Base-by-base conservation (phyloP, 495 filamentous ascomycete genomes). In the Lindgomyces ingoldianus region DNA sequence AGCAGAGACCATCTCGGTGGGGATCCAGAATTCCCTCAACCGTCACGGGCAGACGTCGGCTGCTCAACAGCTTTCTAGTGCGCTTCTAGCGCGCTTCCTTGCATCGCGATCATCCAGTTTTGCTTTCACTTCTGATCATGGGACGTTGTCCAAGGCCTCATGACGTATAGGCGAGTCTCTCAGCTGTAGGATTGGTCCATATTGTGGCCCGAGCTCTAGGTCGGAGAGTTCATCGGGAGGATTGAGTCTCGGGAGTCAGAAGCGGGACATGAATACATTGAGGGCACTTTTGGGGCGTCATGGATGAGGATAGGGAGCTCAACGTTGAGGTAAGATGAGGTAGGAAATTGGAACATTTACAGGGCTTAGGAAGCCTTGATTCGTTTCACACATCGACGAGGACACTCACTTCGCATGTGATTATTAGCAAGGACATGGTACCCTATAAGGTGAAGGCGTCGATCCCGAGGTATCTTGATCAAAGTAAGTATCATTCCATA, bases 51-150 rank as follows among this genome's bases (percentile, higher is more conserved):
- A 18, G 3, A 10, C 49, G 3, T 25, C 49, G 18, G 3, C 9
- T 24, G 3, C 39, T 39, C 25, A 45, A 47, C 39, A 47, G 12
- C 16, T 26, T 60, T 60, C 57, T 51, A 60, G 57, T 19, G 46
- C 4, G 16, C 46, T 60, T 60, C 57, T 60, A 60, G 57, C 57
- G 27, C 19, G n/a, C 6, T 60, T 60, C 57, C 21, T 4, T 45
- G 55, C 39, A 46, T 29, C 19, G n/a, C 21, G 30, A 9, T 42
- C 52, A 56, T 16, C 25, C 22, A 26, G 24, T 26, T 14, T 22
- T 26, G 25, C 14, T 19, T 14, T n/a, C 14, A 55, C 33, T 39
- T 33, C 27, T 16, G 27, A 27, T 9, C 16, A 4, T 30, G 4
- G 19, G n/a, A 45, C 1, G 14, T 6, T 18, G 22, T 14, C 11